phyloP scores from a whole-genome alignment of 257 asterid genomes.

The Leptodermis oblonga region DNA sequence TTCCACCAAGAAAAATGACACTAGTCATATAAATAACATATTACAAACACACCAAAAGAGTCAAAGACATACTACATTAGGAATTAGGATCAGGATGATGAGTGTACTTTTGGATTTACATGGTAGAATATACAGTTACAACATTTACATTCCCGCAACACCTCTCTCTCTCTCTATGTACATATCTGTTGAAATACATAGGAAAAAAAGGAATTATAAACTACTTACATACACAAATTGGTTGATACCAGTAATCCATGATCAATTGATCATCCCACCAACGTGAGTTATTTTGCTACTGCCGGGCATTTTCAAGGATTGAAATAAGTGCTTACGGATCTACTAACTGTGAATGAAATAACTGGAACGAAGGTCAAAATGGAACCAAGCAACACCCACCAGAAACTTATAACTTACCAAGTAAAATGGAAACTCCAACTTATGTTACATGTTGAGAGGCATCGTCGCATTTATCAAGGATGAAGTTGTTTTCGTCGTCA shows the following conservation, averaged over 20 bases:
- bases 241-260: not conserved
- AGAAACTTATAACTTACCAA: slow-evolving; percentile 4
- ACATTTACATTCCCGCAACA: slow-evolving; percentile 20
- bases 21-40: not conserved
- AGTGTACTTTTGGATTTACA: not conserved
- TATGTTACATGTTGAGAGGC: slow-evolving; percentile 7
- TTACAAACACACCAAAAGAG: not conserved
- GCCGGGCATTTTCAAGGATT: slow-evolving; percentile 10
- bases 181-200: slow-evolving; percentile 13
- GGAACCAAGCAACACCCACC: not conserved
- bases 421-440: slow-evolving; percentile 2
- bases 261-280: slow-evolving; percentile 2
- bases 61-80: too few species aligned
- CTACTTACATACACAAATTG: slow-evolving; percentile 7
- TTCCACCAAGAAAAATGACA: not conserved
- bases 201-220: not conserved
- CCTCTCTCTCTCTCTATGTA: slow-evolving; percentile 13
- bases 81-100: slow-evolving; percentile 1
- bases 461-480: slow-evolving; percentile 14
- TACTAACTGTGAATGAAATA: too few species aligned
- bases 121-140: slow-evolving; percentile 9
- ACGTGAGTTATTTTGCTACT: not conserved
- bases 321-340: slow-evolving; percentile 4
- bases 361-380: not conserved
- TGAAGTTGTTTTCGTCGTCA: not conserved